Conservation (phyloP, 768 basidiomycete species). For the Rickenella mellea region DNA sequence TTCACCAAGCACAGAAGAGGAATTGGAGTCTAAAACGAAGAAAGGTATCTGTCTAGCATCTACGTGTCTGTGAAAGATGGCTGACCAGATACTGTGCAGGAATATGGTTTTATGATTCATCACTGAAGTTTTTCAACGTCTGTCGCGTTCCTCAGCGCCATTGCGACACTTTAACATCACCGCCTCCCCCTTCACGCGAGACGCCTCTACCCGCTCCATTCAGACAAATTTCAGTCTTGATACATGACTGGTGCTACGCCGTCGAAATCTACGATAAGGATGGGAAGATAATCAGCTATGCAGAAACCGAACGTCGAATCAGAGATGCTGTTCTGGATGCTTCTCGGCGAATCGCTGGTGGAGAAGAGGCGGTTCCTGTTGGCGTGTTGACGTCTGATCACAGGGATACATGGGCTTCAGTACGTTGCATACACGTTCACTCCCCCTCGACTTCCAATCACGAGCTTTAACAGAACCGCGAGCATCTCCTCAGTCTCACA, state of each 20-base stretch:
- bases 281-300: slow-evolving; percentile 4
- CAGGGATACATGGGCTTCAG: slow-evolving; percentile 74
- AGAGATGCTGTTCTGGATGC: slow-evolving; percentile 49
- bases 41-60: neutral
- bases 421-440: slow-evolving; percentile 22
- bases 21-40: too few species aligned
- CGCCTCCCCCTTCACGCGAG: slow-evolving; percentile 32
- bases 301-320: slow-evolving; percentile 36
- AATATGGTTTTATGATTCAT: slow-evolving; percentile 54
- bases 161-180: slow-evolving; percentile 55
- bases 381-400: slow-evolving; percentile 73
- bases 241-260: slow-evolving; percentile 73
- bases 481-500: slow-evolving; percentile 58
- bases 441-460: neutral
- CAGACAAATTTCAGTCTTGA: slow-evolving; percentile 56
- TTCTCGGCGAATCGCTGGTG: slow-evolving; percentile 31
- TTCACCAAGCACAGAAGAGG: too few species aligned
- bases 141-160: slow-evolving; percentile 61
- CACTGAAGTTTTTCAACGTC: slow-evolving; percentile 62
- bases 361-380: slow-evolving; percentile 52
- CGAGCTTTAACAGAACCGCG: slow-evolving; percentile 47
- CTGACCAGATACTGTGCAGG: slow-evolving; percentile 63
- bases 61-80: slow-evolving; percentile 33
- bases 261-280: slow-evolving; percentile 53
- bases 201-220: too few species aligned